These are phyloP conservation scores for Umbellularia californica DNA, from an alignment of 164 flowering plant genomes.

Conservation along the genomic window DNA sequence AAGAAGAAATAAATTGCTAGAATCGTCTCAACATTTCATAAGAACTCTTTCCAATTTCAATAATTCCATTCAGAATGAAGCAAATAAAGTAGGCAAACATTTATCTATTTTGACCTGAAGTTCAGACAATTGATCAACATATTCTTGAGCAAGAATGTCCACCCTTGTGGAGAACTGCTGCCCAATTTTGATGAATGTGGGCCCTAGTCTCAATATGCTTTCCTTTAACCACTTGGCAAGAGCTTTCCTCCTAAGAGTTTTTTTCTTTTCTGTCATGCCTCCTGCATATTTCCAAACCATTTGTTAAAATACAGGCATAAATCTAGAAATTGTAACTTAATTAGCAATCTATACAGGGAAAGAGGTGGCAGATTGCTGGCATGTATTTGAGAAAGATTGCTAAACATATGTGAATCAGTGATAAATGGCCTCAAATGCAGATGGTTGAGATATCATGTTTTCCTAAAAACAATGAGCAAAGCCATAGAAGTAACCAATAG, in stretches of 20 bases:
- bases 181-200: slow-evolving; percentile 95
- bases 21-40: neutral
- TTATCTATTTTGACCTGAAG: slow-evolving; percentile 62
- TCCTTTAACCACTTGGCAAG: slow-evolving; percentile 98
- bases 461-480: neutral
- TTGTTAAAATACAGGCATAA: neutral
- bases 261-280: slow-evolving; percentile 90
- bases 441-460: neutral
- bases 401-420: neutral
- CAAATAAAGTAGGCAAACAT: neutral
- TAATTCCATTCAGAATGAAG: neutral
- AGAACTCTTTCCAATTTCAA: neutral
- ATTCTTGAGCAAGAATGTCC: slow-evolving; percentile 97
- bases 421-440: neutral
- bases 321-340: neutral
- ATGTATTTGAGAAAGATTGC: neutral
- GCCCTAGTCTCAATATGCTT: slow-evolving; percentile 86
- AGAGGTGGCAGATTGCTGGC: neutral
- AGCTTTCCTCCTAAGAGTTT: slow-evolving; percentile 47
- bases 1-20: too few species aligned
- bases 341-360: neutral
- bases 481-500: neutral
- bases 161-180: slow-evolving; percentile 99
- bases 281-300: slow-evolving; percentile 41
- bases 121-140: slow-evolving; percentile 94